Evolutionary conservation across 1,284 basidiomycete genomes (phyloP).

Genomic region (Apiotrichum akiyoshidainum): DNA sequence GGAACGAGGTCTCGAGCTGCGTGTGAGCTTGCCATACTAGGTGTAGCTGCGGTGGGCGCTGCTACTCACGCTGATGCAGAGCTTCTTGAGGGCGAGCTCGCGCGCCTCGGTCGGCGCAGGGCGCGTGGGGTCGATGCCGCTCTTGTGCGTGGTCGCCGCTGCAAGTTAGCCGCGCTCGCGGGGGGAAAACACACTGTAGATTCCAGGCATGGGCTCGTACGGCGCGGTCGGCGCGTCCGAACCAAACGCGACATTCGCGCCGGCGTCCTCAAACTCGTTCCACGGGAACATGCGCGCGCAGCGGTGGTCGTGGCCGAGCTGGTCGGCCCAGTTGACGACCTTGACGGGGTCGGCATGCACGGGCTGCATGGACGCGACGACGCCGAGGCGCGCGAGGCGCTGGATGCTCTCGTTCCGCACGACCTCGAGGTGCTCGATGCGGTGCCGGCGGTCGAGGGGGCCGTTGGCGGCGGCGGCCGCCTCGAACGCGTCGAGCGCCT

Average conservation of each 20-base stretch:
- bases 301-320: constrained; percentile 30
- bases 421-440: constrained; percentile 40
- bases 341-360: constrained; percentile 37
- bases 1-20: constrained; percentile 19
- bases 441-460: constrained; percentile 19
- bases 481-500: constrained; percentile 35
- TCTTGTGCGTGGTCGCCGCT: constrained; percentile 30
- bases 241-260: constrained; percentile 30
- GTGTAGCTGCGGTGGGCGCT: background rate
- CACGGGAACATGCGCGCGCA: constrained; percentile 35
- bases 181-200: constrained; percentile 17
- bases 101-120: constrained; percentile 14
- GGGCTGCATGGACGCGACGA: constrained; percentile 38
- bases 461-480: constrained; percentile 25
- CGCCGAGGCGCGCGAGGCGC: constrained; percentile 27
- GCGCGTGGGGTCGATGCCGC: constrained; percentile 25
- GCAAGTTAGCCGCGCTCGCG: too few relatives aligned
- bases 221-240: constrained; percentile 35
- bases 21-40: background rate
- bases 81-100: constrained; percentile 11
- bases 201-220: constrained; percentile 27
- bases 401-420: constrained; percentile 24
- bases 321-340: constrained; percentile 28
- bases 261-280: constrained; percentile 29
- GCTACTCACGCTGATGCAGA: constrained; percentile 4